A percentile compares a stretch with the other conserved stretches of the same genome.
Evolutionary conservation across 1,139 yeast species (phyloP).

Genomic region (Meyerozyma sp.): DNA sequence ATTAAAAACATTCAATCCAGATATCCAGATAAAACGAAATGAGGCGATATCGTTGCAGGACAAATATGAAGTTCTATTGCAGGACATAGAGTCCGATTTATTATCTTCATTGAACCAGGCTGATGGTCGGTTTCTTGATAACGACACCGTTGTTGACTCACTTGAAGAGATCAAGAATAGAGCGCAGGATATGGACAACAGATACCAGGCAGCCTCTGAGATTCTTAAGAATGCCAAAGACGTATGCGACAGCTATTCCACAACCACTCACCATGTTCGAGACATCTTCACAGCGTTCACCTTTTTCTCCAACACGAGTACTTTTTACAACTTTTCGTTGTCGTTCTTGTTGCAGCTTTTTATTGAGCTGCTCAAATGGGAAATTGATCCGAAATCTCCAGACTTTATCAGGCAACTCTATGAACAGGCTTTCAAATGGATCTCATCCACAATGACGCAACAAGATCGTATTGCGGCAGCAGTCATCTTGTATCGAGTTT

Average conservation of each 20-base stretch:
- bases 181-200: slow-evolving; percentile 47
- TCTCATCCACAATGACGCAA: slow-evolving; percentile 47
- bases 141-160: slow-evolving; percentile 52
- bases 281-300: slow-evolving; percentile 43
- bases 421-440: slow-evolving; percentile 37
- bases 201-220: slow-evolving; percentile 48
- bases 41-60: slow-evolving; percentile 53
- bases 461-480: slow-evolving; percentile 46
- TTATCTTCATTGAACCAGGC: slow-evolving; percentile 54
- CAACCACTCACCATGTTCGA: slow-evolving; percentile 54
- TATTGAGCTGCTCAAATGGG: slow-evolving; percentile 24
- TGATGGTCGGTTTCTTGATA: slow-evolving; percentile 63
- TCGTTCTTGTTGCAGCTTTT: slow-evolving; percentile 41
- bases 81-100: slow-evolving; percentile 55
- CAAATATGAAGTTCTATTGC: slow-evolving; percentile 52
- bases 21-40: slow-evolving; percentile 53
- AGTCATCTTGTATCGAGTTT: slow-evolving; percentile 23
- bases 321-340: slow-evolving; percentile 57
- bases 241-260: slow-evolving; percentile 41
- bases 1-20: slow-evolving; percentile 57
- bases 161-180: slow-evolving; percentile 65
- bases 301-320: slow-evolving; percentile 34
- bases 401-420: slow-evolving; percentile 34
- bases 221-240: slow-evolving; percentile 52
- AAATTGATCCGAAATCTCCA: slow-evolving; percentile 14